Conservation (phyloP, 2,329 filamentous ascomycete genomes). For the Cladorrhinum sp. region DNA sequence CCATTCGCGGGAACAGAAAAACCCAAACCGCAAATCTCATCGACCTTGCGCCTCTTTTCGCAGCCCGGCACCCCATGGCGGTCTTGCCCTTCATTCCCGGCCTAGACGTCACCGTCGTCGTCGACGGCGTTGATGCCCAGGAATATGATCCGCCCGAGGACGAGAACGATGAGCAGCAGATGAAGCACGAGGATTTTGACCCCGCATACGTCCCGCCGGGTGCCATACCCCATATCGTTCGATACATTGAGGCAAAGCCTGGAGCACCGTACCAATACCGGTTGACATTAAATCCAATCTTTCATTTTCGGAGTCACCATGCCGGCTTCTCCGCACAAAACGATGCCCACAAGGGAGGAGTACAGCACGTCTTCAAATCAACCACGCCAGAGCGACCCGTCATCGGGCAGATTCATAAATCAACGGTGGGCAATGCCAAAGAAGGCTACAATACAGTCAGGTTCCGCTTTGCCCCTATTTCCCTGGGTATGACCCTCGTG, state of each 20-base stretch:
- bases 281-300: background rate
- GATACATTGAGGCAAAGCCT: slow-evolving; percentile 15
- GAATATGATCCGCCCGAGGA: slow-evolving; percentile 15
- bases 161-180: background rate
- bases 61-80: slow-evolving; percentile 5
- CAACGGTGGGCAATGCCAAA: background rate
- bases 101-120: slow-evolving; percentile 6
- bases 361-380: background rate
- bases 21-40: too few species aligned
- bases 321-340: background rate
- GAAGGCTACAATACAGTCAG: background rate
- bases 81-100: slow-evolving; percentile 5
- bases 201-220: background rate
- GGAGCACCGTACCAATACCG: background rate
- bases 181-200: background rate
- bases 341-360: background rate
- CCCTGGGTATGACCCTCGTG: background rate
- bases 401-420: background rate
- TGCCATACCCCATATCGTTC: slow-evolving; percentile 1
- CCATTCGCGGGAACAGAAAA: too few species aligned
- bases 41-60: too few species aligned
- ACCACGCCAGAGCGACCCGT: background rate
- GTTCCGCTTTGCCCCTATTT: slow-evolving; percentile 1
- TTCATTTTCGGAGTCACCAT: background rate
- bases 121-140: slow-evolving; percentile 2